Evolutionary conservation across 768 basidiomycete genomes (phyloP).

Genomic region (Hydnum rufescens): DNA sequence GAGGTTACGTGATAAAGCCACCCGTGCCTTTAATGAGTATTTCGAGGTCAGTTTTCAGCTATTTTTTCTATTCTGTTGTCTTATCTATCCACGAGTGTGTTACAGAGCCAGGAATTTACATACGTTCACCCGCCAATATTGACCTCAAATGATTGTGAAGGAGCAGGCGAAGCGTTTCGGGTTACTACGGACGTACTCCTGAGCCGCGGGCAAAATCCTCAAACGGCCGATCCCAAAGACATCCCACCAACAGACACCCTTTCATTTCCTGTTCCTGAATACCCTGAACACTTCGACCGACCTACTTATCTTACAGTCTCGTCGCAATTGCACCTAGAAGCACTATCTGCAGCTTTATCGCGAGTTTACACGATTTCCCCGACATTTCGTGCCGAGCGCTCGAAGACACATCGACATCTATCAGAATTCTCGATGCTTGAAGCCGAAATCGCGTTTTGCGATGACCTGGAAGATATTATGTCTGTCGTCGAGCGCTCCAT

Average conservation of each 20-base stretch:
- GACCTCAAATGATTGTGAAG: slow-evolving; percentile 87
- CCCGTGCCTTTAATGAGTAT: slow-evolving; percentile 37
- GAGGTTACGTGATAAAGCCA: slow-evolving; percentile 41
- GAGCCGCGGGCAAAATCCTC: slow-evolving; percentile 4
- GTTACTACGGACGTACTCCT: slow-evolving; percentile 25
- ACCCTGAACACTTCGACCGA: slow-evolving; percentile 47
- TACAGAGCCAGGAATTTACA: slow-evolving; percentile 54
- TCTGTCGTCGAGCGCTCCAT: slow-evolving; percentile 35
- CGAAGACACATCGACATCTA: slow-evolving; percentile 75
- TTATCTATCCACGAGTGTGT: slow-evolving; percentile 2
- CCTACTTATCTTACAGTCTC: slow-evolving; percentile 84
- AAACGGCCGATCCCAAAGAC: slow-evolving; percentile 4
- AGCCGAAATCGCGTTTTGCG: slow-evolving; percentile 62
- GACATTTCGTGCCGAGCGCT: slow-evolving; percentile 84
- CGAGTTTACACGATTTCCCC: slow-evolving; percentile 87
- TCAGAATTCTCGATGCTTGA: slow-evolving; percentile 99
- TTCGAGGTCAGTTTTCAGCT: slow-evolving; percentile 50
- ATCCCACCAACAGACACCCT: slow-evolving; percentile 9
- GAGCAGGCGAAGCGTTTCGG: slow-evolving; percentile 81
- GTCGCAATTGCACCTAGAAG: slow-evolving; percentile 88
- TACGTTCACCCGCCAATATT: slow-evolving; percentile 73
- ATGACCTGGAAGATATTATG: slow-evolving; percentile 31
- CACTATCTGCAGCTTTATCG: slow-evolving; percentile 52
- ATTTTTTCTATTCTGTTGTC: neutral
- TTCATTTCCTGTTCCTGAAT: slow-evolving; percentile 9